A percentile compares a stretch with the other conserved stretches of the same genome.
Conservation (phyloP, 1,284 basidiomycete genomes). For the Marasmius oreades region DNA sequence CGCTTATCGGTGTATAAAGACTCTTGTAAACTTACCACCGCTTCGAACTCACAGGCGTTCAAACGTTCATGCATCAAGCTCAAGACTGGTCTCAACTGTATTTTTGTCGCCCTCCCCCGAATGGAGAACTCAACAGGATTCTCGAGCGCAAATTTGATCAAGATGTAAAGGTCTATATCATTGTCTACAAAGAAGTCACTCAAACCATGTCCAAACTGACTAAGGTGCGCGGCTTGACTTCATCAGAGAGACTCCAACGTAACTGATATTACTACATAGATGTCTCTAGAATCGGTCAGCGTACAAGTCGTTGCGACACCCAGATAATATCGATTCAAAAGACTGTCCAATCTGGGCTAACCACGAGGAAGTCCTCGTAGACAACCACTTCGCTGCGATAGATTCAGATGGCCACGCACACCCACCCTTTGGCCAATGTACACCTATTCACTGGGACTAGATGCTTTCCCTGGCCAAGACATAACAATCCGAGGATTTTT, state of each 20-base stretch:
- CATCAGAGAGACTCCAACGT: background rate
- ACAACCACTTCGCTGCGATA: slow-evolving; percentile 79
- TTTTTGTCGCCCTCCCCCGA: slow-evolving; percentile 85
- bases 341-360: slow-evolving; percentile 81
- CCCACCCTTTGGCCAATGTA: slow-evolving; percentile 83
- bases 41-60: too few relatives aligned
- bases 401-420: slow-evolving; percentile 93
- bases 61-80: too few relatives aligned
- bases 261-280: slow-evolving; percentile 34
- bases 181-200: slow-evolving; percentile 91
- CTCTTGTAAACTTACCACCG: too few relatives aligned
- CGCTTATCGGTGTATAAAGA: too few relatives aligned
- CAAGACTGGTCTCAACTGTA: slow-evolving; percentile 92
- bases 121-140: slow-evolving; percentile 83
- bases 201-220: slow-evolving; percentile 92
- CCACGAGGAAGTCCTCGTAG: slow-evolving; percentile 83
- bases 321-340: slow-evolving; percentile 84
- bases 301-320: slow-evolving; percentile 85
- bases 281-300: slow-evolving; percentile 77
- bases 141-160: slow-evolving; percentile 85
- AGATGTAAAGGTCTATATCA: slow-evolving; percentile 85
- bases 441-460: slow-evolving; percentile 72
- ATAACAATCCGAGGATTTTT: slow-evolving; percentile 89
- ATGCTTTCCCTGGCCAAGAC: slow-evolving; percentile 91
- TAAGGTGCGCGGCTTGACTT: slow-evolving; percentile 45